Conservation (phyloP, 2,329 filamentous ascomycete genomes). For the Curvularia sp. region DNA sequence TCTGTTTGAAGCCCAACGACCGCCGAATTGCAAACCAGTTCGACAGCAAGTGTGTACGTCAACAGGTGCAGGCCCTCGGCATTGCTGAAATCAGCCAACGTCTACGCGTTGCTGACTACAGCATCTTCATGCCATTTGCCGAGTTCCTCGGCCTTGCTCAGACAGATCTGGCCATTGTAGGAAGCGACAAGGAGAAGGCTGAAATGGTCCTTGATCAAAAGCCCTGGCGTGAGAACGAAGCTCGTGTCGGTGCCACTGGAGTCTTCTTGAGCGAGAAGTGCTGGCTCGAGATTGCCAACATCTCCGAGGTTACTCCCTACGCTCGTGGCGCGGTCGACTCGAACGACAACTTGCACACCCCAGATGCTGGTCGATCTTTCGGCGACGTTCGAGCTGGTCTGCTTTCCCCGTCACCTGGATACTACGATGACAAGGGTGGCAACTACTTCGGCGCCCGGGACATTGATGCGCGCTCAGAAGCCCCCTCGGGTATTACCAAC, state of each 20-base stretch:
- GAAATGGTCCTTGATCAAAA: conserved; percentile 91
- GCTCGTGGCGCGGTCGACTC: conserved; percentile 39
- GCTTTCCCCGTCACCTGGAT: conserved; percentile 63
- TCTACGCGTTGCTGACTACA: conserved; percentile 91
- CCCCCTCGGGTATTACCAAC: conserved; percentile 88
- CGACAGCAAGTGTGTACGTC: conserved; percentile 96
- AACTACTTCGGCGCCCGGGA: conserved; percentile 85
- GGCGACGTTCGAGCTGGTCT: conserved; percentile 66
- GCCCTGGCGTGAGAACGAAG: conserved; percentile 91
- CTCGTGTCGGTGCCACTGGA: conserved; percentile 86
- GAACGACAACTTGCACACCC: conserved; percentile 63
- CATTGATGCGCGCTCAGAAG: conserved; percentile 85
- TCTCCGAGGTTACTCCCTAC: conserved; percentile 64
- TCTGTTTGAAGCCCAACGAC: conserved; percentile 97
- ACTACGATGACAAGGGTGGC: conserved; percentile 76
- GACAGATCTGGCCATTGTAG: conserved; percentile 82
- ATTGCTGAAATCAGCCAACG: conserved; percentile 97
- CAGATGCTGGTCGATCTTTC: conserved; percentile 61
- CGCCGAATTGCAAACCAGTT: conserved; percentile 97
- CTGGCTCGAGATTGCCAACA: conserved; percentile 87
- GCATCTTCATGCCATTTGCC: conserved; percentile 90
- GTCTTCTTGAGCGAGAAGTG: conserved; percentile 95
- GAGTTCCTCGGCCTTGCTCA: conserved; percentile 93
- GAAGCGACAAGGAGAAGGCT: conserved; percentile 89
- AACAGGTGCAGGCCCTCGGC: conserved; percentile 92